phyloP scores from a whole-genome alignment of 2,329 filamentous ascomycete species.

The Pestalotiopsis sp. region DNA sequence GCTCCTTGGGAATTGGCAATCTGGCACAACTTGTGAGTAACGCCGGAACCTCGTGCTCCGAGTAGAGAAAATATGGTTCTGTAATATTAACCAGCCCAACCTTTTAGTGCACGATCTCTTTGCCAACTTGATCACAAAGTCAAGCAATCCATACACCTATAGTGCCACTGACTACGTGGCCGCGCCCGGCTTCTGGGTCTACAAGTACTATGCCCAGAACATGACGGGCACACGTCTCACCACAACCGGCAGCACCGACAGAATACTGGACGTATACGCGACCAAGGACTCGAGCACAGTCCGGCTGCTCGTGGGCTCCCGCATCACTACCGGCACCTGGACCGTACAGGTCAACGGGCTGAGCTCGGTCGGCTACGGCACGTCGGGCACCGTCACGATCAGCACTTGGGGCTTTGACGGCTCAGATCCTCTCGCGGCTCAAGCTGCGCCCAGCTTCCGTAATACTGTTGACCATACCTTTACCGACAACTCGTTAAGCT shows the following conservation, averaged over 20 bases:
- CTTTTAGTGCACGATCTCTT: conserved; percentile 11
- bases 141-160: conserved; percentile 6
- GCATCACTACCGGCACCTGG: conserved; percentile 34
- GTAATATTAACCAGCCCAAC: neutral
- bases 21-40: conserved; percentile 5
- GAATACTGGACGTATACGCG: conserved; percentile 40
- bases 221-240: conserved; percentile 44
- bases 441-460: conserved; percentile 2
- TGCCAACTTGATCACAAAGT: conserved; percentile 15
- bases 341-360: conserved; percentile 35
- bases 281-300: conserved; percentile 32
- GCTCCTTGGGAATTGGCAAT: conserved; percentile 13
- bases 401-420: conserved; percentile 32
- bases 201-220: conserved; percentile 47
- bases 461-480: conserved; percentile 7
- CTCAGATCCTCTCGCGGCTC: conserved; percentile 13
- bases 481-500: neutral
- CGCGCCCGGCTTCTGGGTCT: conserved; percentile 43
- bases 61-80: too few species aligned
- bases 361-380: conserved; percentile 33
- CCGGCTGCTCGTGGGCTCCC: conserved; percentile 38
- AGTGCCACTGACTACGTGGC: conserved; percentile 18
- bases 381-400: conserved; percentile 32
- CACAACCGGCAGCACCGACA: conserved; percentile 36
- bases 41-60: neutral